phyloP scores from a whole-genome alignment of 164 flowering plant species.

The Saururus chinensis region DNA sequence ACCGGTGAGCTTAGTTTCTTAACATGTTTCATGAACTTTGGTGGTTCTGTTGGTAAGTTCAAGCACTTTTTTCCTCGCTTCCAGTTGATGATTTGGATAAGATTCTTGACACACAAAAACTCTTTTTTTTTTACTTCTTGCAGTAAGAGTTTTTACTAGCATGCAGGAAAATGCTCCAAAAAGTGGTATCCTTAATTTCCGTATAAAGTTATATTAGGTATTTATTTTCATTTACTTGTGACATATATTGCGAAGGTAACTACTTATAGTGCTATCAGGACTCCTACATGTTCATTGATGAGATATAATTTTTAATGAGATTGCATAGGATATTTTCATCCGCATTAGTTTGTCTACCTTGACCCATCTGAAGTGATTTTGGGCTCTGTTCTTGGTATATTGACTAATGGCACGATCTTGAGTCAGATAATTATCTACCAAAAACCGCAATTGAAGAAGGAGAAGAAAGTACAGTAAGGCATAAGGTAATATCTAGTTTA shows the following conservation, averaged over 20 bases:
- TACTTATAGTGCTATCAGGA: no score
- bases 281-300: not conserved
- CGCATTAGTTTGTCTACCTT: slow-evolving; percentile 23
- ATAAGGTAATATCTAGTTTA: not conserved
- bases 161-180: slow-evolving; percentile 87
- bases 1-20: slow-evolving; percentile 95
- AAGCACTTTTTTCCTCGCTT: not conserved
- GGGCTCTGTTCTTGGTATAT: slow-evolving; percentile 67
- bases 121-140: slow-evolving; percentile 10
- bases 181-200: slow-evolving; percentile 65
- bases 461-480: slow-evolving; percentile 52
- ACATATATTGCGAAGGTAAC: no score
- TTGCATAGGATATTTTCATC: not conserved
- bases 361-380: slow-evolving; percentile 45
- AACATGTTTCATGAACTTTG: slow-evolving; percentile 82
- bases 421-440: slow-evolving; percentile 66
- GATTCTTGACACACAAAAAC: not conserved
- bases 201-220: not conserved
- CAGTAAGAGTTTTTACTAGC: slow-evolving; percentile 95
- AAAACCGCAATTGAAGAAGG: slow-evolving; percentile 44
- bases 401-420: slow-evolving; percentile 70
- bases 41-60: slow-evolving; percentile 68
- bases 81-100: not conserved
- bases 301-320: not conserved
- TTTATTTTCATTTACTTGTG: not conserved